Base-by-base conservation (phyloP, 2,329 filamentous ascomycete genomes). In the Gremmenia infestans region DNA sequence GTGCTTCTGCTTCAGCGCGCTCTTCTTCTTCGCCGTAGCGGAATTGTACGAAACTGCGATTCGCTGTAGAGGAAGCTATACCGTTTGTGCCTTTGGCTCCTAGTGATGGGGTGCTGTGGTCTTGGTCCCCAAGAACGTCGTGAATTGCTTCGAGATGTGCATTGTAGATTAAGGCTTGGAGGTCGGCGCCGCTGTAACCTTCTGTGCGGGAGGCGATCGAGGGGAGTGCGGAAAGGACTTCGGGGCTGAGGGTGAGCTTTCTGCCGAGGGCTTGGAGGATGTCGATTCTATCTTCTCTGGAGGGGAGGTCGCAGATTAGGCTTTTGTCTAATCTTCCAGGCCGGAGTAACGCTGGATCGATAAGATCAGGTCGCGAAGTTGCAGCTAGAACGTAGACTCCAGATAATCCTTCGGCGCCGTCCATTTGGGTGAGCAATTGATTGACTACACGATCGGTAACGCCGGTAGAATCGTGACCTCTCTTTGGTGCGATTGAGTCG, bases 371-470 rank as follows among this genome's bases (percentile, higher is more conserved):
- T 5, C 95, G 80, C 1, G 88, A 93, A 0, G 94, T 99, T 1
- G 94, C 95, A 22, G 95, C 95, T 2, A 99, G 81, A 5, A 99
- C 94, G 66, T 99, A 99, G 0, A 99, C 95, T 1, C 94, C 94
- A 0, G 87, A 91, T 4, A 99, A 75, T 0, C 94, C 95, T 72
- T 99, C 95, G 0, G 94, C 94, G 68, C 94, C 94, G 68, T 99
- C 94, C 94, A 99, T 99, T 72, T 97, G 93, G 0, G 95, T 99
- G 11, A 99, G 81, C 55, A 99, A 84, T 77, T 99, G 95, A 71
- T 99, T 99, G 65, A 99, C 94, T 0, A 99, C 95, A 39, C 95
- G 85, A 72, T 99, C 95, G 0, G 94, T 99, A n/a, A 99, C 95
- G 62, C 95, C 94, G 0, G 94, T 99, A 1, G 88, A 94, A 71